These are phyloP conservation scores for Plasmodiophora brassicae DNA, from an alignment of 208 protist genomes.

Conservation along the genomic window DNA sequence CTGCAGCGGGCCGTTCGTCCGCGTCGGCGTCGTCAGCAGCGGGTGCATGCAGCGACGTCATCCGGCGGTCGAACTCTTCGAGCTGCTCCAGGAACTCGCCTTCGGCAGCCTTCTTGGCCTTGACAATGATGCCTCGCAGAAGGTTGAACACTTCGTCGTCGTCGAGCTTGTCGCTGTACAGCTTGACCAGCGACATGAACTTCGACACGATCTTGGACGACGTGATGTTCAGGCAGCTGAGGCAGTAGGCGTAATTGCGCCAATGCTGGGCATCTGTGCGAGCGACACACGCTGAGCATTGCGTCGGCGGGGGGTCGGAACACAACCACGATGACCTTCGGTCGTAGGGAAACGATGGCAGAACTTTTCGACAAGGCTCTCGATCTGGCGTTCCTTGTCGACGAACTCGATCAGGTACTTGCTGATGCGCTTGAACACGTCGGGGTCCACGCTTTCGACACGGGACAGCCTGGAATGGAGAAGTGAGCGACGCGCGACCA, in stretches of 20 bases:
- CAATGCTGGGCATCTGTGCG: not conserved
- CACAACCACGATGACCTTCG: not conserved
- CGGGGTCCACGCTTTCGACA: not conserved
- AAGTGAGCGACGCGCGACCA: not conserved
- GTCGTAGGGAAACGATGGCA: conserved; percentile 35
- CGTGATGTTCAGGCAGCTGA: not conserved
- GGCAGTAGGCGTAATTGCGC: conserved; percentile 39
- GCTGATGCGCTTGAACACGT: not conserved
- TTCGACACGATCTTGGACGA: not conserved
- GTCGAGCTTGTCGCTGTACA: conserved; percentile 22
- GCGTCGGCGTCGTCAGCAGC: too few relatives aligned
- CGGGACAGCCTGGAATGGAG: not conserved
- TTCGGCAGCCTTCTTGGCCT: too few relatives aligned
- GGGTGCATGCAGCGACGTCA: too few relatives aligned
- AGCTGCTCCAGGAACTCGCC: too few relatives aligned
- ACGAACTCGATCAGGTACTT: conserved; percentile 40
- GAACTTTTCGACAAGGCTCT: conserved; percentile 39
- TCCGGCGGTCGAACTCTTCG: too few relatives aligned
- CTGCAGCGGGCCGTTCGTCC: too few relatives aligned
- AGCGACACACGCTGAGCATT: too few relatives aligned
- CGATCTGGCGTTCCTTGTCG: conserved; percentile 40
- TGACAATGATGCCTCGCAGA: not conserved
- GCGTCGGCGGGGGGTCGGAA: not conserved
- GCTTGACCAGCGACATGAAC: not conserved
- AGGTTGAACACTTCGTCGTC: conserved; percentile 17